Evolutionary conservation across 345 rosid species (phyloP).

Genomic region (Gossypioides kirkii): DNA sequence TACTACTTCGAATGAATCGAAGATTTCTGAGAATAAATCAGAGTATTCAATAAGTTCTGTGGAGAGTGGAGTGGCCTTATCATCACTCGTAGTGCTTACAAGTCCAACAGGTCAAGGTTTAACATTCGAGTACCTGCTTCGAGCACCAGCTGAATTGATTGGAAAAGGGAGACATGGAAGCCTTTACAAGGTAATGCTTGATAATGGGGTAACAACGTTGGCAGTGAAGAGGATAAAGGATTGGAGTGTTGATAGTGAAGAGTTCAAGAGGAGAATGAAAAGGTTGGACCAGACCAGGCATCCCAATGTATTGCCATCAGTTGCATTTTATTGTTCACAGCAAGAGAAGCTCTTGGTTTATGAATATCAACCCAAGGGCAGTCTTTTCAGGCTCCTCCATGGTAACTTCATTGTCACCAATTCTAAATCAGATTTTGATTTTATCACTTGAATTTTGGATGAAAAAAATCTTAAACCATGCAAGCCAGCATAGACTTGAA

Average conservation of each 20-base stretch:
- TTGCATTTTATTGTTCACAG: conserved; percentile 52
- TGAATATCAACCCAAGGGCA: conserved; percentile 46
- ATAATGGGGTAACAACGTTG: not conserved
- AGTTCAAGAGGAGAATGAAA: conserved; percentile 42
- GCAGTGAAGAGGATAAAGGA: not conserved
- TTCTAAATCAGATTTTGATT: not conserved
- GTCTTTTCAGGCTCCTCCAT: conserved; percentile 53
- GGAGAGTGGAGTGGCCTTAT: conserved; percentile 30
- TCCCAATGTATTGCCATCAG: conserved; percentile 34
- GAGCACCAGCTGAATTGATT: conserved; percentile 51
- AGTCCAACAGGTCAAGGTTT: conserved; percentile 31
- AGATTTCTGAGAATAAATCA: conserved; percentile 25
- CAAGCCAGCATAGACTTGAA: too few species aligned
- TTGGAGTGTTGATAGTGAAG: conserved; percentile 25
- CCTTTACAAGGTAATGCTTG: not conserved
- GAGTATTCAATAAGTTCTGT: conserved; percentile 45
- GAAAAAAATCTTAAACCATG: too few species aligned
- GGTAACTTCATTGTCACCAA: conserved; percentile 26
- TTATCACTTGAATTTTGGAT: not conserved
- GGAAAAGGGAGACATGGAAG: conserved; percentile 6
- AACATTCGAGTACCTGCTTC: conserved; percentile 38
- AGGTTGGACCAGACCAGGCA: conserved; percentile 40
- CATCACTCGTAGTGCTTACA: conserved; percentile 32
- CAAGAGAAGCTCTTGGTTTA: conserved; percentile 56
- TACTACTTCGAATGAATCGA: conserved; percentile 20